Conservation (phyloP, 495 filamentous ascomycete genomes). For the Talaromyces borbonicus region DNA sequence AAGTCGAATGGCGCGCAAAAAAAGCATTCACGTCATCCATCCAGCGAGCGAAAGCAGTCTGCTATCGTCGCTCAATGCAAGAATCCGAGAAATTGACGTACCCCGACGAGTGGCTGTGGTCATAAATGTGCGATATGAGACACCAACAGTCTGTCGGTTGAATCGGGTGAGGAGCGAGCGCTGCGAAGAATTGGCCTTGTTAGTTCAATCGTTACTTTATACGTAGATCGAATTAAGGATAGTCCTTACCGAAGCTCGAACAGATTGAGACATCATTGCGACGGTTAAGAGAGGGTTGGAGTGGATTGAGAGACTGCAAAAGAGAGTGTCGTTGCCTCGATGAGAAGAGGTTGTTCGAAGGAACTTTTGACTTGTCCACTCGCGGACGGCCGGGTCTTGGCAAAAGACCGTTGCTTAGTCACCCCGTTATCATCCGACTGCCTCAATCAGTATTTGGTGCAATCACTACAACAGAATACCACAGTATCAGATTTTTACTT, state of each 20-base stretch:
- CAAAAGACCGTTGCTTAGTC: constrained; percentile 6
- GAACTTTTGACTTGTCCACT: constrained; percentile 9
- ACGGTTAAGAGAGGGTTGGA: constrained; percentile 8
- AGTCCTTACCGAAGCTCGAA: constrained; percentile 54
- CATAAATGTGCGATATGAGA: constrained; percentile 74
- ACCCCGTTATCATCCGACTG: constrained; percentile 7
- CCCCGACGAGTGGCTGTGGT: constrained; percentile 34
- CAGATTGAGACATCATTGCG: constrained; percentile 59
- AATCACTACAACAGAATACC: too few species aligned
- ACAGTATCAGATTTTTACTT: too few species aligned
- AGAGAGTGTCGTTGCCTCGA: background rate
- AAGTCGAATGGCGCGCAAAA: background rate
- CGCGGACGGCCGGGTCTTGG: constrained; percentile 6
- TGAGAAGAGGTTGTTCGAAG: constrained; percentile 7
- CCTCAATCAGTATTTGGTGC: too few species aligned
- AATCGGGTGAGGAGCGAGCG: constrained; percentile 74
- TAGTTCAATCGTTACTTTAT: constrained; percentile 9
- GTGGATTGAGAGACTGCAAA: background rate
- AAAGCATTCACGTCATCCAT: too few species aligned
- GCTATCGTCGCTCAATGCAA: background rate
- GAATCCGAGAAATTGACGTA: constrained; percentile 19
- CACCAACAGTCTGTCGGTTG: constrained; percentile 55
- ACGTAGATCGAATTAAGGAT: constrained; percentile 3
- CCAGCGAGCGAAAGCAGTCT: background rate
- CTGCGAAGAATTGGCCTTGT: constrained; percentile 35